A percentile compares a stretch with the other conserved stretches of the same genome.
Conservation (phyloP, 2,329 filamentous ascomycete species). For the Penicillium digitatum region DNA sequence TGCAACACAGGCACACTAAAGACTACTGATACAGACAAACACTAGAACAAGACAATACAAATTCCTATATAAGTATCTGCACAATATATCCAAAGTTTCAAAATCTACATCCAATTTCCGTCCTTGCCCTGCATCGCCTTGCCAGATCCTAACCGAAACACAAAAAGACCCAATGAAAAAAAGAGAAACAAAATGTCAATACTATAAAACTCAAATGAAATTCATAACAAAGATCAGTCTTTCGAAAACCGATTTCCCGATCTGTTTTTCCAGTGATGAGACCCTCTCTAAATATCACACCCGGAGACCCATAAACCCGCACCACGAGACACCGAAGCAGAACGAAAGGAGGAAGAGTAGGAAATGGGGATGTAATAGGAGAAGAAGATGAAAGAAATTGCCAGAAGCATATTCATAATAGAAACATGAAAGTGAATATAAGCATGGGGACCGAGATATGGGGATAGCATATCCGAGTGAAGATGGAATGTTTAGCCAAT, state of each 20-base stretch:
- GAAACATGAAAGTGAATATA: conserved; percentile 7
- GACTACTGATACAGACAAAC: not conserved
- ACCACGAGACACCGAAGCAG: conserved; percentile 19
- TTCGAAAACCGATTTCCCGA: conserved; percentile 16
- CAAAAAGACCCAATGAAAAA: not conserved
- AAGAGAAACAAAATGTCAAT: conserved; percentile 2
- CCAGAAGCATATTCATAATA: conserved; percentile 6
- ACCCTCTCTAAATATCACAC: conserved; percentile 30
- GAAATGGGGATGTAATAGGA: not conserved
- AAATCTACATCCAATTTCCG: conserved; percentile 8
- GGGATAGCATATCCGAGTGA: not conserved
- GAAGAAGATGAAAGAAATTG: conserved; percentile 1
- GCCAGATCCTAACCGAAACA: not conserved
- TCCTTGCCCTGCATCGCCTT: not conserved
- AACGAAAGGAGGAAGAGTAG: not conserved
- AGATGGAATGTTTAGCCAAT: not conserved
- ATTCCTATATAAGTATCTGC: not conserved
- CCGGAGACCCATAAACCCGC: conserved; percentile 24
- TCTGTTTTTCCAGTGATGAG: conserved; percentile 38
- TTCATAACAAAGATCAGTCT: conserved; percentile 15
- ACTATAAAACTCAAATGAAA: conserved; percentile 8
- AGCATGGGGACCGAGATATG: conserved; percentile 2
- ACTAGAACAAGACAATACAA: not conserved
- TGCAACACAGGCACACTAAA: not conserved
- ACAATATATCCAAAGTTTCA: conserved; percentile 10